Conservation (phyloP, 2,329 filamentous ascomycete genomes). For the Aspergillus sp. region DNA sequence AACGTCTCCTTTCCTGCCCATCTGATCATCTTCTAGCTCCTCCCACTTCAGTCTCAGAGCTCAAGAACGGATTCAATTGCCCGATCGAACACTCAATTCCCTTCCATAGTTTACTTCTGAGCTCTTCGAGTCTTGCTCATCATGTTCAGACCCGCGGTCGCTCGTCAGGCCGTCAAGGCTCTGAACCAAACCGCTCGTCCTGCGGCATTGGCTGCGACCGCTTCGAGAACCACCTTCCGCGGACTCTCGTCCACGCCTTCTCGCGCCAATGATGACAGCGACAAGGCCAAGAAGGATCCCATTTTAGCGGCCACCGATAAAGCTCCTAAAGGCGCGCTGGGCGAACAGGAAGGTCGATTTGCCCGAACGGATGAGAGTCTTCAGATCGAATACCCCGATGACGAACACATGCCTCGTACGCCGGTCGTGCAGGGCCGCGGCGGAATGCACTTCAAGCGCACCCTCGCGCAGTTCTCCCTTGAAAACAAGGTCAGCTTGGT, state of each 20-base stretch:
- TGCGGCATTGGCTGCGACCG: slow-evolving; percentile 15
- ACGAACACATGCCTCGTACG: slow-evolving; percentile 69
- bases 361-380: slow-evolving; percentile 79
- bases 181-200: slow-evolving; percentile 20
- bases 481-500: slow-evolving; percentile 81
- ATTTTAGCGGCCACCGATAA: slow-evolving; percentile 27
- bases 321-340: slow-evolving; percentile 29
- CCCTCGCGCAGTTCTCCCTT: slow-evolving; percentile 80
- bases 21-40: neutral
- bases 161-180: slow-evolving; percentile 26
- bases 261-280: slow-evolving; percentile 25
- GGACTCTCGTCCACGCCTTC: slow-evolving; percentile 30
- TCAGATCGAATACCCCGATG: slow-evolving; percentile 74
- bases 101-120: neutral
- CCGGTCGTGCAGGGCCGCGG: slow-evolving; percentile 72
- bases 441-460: slow-evolving; percentile 79
- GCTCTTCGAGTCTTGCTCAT: neutral
- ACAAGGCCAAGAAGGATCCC: slow-evolving; percentile 25
- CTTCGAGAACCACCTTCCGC: slow-evolving; percentile 19
- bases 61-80: neutral
- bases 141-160: slow-evolving; percentile 30
- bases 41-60: neutral
- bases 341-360: slow-evolving; percentile 62
- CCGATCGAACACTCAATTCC: neutral
- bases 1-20: neutral